Evolutionary conservation across 176 grass and related monocot genomes (phyloP), one percentile per base, ranked within the genome.

Genomic region (Metroxylon sagu): DNA sequence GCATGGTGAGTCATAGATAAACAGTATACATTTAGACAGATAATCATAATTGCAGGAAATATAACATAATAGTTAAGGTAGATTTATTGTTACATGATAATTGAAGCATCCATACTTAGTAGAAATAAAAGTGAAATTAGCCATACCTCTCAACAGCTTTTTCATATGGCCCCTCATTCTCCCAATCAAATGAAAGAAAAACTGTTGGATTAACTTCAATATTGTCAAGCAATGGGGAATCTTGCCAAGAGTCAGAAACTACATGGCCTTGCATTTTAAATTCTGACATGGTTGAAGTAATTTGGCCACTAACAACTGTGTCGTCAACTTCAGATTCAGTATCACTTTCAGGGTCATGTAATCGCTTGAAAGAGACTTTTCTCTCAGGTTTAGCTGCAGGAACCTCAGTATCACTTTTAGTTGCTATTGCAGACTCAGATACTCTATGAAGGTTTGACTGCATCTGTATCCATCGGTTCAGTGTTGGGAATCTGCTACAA

Each of bases 381-480:
- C 79, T 87, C 29, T 87, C 82, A 29, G 83, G 60, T 69, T 75
- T 66, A 85, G 77, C 31, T 58, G 74, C 48, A 60, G 68, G 31
- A 27, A 72, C 31, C 54, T 87, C 71, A 63, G 25, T 78, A 57
- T 71, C 58, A 52, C 61, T 77, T 80, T 88, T 80, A 68, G 74
- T 49, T 76, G 87, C 50, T 61, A 84, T 72, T 26, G 77, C 70
- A 29, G 87, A 90, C 68, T 77, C 84, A 19, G 92, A 97, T 58
- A 97, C 81, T 68, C 78, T 77, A 56, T 97, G 92, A 79, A 97
- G 92, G 72, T 97, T 97, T 50, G 87, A 97, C 61, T 97, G 92
- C 83, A 90, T 86, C 75, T 97, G 92, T 82, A 97, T 97, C 92
- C 92, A 97, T 19, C 92, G 81, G 68, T 90, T 90, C 58, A 97